Percentiles rank a stretch among this genome's conserved stretches.
These are phyloP conservation scores for Suhomyces canberraensis DNA, from an alignment of 805 yeast genomes.

Conservation along the genomic window DNA sequence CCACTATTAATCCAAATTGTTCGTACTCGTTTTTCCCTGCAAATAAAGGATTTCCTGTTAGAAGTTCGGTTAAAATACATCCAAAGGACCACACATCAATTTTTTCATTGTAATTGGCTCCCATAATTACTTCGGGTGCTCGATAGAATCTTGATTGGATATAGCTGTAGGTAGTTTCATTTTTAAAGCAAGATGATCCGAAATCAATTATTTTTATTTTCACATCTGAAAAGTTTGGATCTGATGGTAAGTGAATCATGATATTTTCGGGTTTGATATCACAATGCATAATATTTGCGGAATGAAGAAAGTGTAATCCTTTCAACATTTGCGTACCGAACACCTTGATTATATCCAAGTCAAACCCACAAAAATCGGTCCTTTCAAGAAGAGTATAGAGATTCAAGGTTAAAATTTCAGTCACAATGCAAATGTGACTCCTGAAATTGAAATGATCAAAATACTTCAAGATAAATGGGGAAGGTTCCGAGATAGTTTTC, in stretches of 20 bases:
- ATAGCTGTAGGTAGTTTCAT: constrained; percentile 47
- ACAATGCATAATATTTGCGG: constrained; percentile 64
- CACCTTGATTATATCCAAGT: constrained; percentile 34
- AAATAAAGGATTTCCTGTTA: constrained; percentile 38
- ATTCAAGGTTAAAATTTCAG: constrained; percentile 68
- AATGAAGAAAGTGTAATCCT: constrained; percentile 61
- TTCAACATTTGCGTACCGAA: constrained; percentile 55
- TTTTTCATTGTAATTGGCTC: constrained; percentile 54
- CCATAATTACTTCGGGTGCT: constrained; percentile 75
- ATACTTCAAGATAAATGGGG: constrained; percentile 28
- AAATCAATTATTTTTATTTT: constrained; percentile 74
- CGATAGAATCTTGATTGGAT: constrained; percentile 68
- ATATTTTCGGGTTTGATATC: constrained; percentile 86
- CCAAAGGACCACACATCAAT: constrained; percentile 54
- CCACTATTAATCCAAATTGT: constrained; percentile 41
- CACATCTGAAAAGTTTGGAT: constrained; percentile 24
- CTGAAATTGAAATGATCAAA: constrained; percentile 73
- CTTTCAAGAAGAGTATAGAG: constrained; percentile 58
- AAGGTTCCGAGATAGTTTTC: neutral
- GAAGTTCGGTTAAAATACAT: constrained; percentile 39
- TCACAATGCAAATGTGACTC: constrained; percentile 77
- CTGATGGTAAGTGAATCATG: constrained; percentile 45
- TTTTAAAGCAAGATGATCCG: constrained; percentile 58
- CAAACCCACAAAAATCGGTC: constrained; percentile 48
- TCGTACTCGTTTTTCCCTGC: constrained; percentile 51